A percentile compares a stretch with the other conserved stretches of the same genome.
Conservation (phyloP, 768 basidiomycete species). For the Daedaleopsis nitida region DNA sequence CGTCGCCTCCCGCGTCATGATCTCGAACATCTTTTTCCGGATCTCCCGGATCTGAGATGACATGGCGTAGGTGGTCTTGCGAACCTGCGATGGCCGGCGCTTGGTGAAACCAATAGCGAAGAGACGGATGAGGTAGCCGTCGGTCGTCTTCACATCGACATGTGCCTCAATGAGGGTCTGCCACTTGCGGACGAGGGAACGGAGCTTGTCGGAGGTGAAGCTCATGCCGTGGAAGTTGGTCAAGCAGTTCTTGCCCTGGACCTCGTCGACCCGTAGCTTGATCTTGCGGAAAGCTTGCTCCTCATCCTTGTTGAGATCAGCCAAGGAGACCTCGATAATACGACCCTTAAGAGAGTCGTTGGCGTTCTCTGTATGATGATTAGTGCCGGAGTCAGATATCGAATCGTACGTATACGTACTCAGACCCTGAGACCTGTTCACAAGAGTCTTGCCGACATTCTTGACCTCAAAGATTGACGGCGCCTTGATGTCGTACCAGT, state of each 20-base stretch:
- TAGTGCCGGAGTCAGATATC: constrained; percentile 13
- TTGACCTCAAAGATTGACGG: constrained; percentile 96
- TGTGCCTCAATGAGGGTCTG: constrained; percentile 98
- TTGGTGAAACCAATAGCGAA: constrained; percentile 99
- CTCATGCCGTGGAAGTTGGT: constrained; percentile 99
- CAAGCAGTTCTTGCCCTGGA: constrained; percentile 98
- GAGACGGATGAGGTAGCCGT: constrained; percentile 98
- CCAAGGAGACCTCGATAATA: constrained; percentile 93
- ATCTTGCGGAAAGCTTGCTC: constrained; percentile 99
- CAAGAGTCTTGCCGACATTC: constrained; percentile 98
- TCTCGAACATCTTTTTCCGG: constrained; percentile 99
- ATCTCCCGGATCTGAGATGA: constrained; percentile 95
- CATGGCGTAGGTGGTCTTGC: constrained; percentile 99
- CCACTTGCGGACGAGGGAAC: constrained; percentile 99
- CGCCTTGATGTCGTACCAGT: constrained; percentile 99
- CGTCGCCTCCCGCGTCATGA: constrained; percentile 93
- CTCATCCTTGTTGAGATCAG: constrained; percentile 98
- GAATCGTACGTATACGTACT: constrained; percentile 61
- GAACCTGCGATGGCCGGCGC: constrained; percentile 93
- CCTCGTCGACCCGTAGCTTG: constrained; percentile 94
- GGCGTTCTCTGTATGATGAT: constrained; percentile 76
- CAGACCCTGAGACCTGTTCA: constrained; percentile 96
- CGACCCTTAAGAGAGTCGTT: constrained; percentile 98
- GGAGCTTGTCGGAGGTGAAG: constrained; percentile 99
- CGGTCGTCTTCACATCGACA: constrained; percentile 98